Base-by-base conservation (phyloP, 192 early-diverging fungal genomes). In the Backusella morwellensis region DNA sequence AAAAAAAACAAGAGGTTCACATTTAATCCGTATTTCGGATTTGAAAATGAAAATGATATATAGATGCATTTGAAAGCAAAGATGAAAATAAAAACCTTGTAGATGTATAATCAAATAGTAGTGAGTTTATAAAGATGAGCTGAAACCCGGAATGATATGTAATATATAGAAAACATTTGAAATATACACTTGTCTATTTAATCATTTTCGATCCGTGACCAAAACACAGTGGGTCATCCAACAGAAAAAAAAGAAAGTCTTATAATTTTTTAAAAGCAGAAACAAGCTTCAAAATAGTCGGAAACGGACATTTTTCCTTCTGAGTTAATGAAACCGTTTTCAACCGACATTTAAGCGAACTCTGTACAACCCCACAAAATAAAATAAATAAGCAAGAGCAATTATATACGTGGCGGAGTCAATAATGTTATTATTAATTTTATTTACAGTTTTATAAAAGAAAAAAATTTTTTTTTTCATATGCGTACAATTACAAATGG, bases 351-450 rank as follows among this genome's bases (percentile, higher is more conserved):
- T 63, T 63, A 63, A 63, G 23, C 56, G 56, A 63, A 14, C 12
- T 29, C 4, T 63, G 56, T 63, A 63, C 56, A 29, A 63, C 56
- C 11, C 9, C 21, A 59, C 19, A 56, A 29, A 63, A 63, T 29
- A 63, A 26, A 26, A 26, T 26, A 59, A 56, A 56, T 9, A 56
- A 9, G 23, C 1, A 56, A 56, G 23, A 44, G 0, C 15, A 17
- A n/a, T n/a, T 50, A 50, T 50, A 7, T 63, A 29, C 0, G 11
- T 63, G 56, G 56, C 56, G 56, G 56, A 63, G 56, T 29, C 56
- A 63, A 63, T 7, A 40, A 54, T 54, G n/a, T 23, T 63, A 63
- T 63, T 63, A 63, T 63, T 63, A 63, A 63, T 63, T 63, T 56
- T 63, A 63, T 63, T 63, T 63, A 63, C 56, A 63, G 26, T 56